Base-by-base conservation (phyloP, 345 rosid genomes). In the Microcos paniculata region DNA sequence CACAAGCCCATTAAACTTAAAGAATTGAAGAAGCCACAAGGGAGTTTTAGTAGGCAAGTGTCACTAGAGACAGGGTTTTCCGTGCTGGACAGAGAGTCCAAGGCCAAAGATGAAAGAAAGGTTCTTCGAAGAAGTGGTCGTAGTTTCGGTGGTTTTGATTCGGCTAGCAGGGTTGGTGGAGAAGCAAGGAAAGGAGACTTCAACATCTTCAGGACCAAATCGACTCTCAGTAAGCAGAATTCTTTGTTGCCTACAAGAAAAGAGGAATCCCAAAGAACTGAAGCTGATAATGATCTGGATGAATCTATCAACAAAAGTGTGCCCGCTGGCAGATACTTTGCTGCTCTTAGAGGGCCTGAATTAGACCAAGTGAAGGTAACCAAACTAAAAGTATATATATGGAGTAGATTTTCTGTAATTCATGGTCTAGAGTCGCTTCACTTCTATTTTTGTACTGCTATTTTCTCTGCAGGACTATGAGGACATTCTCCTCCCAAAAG, bases 341-440 rank as follows among this genome's bases (percentile, higher is more conserved):
- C 97, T 76, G 99, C 99, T 81, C 97, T 95, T 45, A 81, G 91
- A 80, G 99, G 99, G 68, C 99, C 99, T 11, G 99, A 95, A 76
- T 83, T 95, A 43, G 99, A 91, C 76, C 81, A 93, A 91, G 93
- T 95, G 89, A 95, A 93, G 97, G 98, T 92, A 89, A 73, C n/a
- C 30, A 40, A 4, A 16, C 64, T 43, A n/a, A 31, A 30, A 1
- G 24, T 42, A 12, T 69, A 28, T 66, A 0, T 19, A 64, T 26
- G 4, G 13, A 40, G 51, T 48, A 13, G 18, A 46, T 21, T 56
- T 56, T 56, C 14, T 56, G n/a, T 15, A 10, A 56, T 56, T 21
- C 30, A 56, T 21, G 30, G 49, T 4, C 19, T 48, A 16, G 35
- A 5, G n/a, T 24, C 8, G 1, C 8, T 7, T 26, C 72, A 8